Evolutionary conservation across 2,329 filamentous ascomycete genomes (phyloP).

Genomic region (Furcasterigmium furcatum): DNA sequence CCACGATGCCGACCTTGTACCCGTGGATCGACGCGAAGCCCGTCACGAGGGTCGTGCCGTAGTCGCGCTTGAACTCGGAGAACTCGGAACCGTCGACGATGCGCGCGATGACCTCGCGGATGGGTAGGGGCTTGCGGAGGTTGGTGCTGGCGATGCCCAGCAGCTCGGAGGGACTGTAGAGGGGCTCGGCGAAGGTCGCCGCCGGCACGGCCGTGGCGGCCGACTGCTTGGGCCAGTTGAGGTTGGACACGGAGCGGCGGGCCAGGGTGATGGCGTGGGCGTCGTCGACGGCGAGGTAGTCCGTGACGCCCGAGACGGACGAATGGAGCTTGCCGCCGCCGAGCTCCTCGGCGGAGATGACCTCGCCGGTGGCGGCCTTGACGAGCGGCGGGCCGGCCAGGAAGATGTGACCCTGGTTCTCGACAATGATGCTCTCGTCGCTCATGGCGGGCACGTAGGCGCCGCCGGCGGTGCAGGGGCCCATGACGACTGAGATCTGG

Average conservation of each 20-base stretch:
- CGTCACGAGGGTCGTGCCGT: constrained; percentile 85
- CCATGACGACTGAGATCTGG: constrained; percentile 95
- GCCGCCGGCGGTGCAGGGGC: constrained; percentile 90
- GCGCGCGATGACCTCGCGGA: constrained; percentile 87
- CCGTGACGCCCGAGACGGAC: constrained; percentile 86
- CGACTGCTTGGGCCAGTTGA: constrained; percentile 72
- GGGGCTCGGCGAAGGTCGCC: constrained; percentile 63
- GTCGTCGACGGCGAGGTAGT: constrained; percentile 93
- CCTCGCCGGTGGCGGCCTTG: constrained; percentile 92
- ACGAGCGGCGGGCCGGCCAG: constrained; percentile 91
- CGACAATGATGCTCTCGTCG: constrained; percentile 95
- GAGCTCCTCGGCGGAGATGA: constrained; percentile 85
- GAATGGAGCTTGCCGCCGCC: constrained; percentile 89
- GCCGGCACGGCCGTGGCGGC: constrained; percentile 32
- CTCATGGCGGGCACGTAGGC: constrained; percentile 97
- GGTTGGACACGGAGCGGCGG: constrained; percentile 77
- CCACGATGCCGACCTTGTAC: constrained; percentile 86
- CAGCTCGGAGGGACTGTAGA: constrained; percentile 78
- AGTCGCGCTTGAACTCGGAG: constrained; percentile 90
- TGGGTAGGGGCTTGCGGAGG: constrained; percentile 78
- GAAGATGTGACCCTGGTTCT: constrained; percentile 96
- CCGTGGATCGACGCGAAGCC: constrained; percentile 90
- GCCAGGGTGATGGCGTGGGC: constrained; percentile 87
- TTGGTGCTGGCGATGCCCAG: constrained; percentile 88
- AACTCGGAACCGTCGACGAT: constrained; percentile 90